A percentile compares a stretch with the other conserved stretches of the same genome.
phyloP scores from a whole-genome alignment of 371 early-diverging fungal genomes.

The Rhizomucor miehei region DNA sequence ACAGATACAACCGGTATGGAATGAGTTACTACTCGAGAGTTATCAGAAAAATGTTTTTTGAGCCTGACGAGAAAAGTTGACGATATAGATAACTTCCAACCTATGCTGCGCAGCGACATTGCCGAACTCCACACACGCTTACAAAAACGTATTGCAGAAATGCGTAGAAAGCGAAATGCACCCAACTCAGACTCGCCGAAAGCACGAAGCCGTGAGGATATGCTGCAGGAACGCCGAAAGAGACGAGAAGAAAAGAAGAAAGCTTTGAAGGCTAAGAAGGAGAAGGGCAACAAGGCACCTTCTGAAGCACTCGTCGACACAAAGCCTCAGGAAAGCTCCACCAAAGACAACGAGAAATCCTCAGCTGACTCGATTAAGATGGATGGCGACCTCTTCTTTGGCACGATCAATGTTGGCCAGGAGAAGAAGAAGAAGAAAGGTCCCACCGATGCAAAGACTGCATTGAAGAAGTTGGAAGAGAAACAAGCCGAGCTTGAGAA shows the following conservation, averaged over 20 bases:
- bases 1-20: background rate
- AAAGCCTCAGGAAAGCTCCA: constrained; percentile 8
- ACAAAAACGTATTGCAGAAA: constrained; percentile 64
- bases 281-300: constrained; percentile 54
- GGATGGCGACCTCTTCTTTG: constrained; percentile 65
- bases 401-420: constrained; percentile 68
- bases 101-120: constrained; percentile 51
- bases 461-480: constrained; percentile 73
- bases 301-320: constrained; percentile 56
- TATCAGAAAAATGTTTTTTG: no score
- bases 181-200: constrained; percentile 33
- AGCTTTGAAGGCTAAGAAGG: constrained; percentile 65
- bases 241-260: constrained; percentile 72
- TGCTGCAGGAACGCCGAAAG: constrained; percentile 75
- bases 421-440: constrained; percentile 69
- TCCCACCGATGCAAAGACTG: constrained; percentile 69
- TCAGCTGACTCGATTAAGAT: constrained; percentile 53
- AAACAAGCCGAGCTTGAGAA: constrained; percentile 77
- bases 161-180: constrained; percentile 71
- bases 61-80: no score
- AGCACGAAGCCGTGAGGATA: constrained; percentile 69
- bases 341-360: constrained; percentile 2
- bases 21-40: background rate
- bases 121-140: constrained; percentile 69
- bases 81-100: constrained; percentile 14